Base-by-base conservation (phyloP, 805 yeast species). In the Wickerhamiella kazuoi region DNA sequence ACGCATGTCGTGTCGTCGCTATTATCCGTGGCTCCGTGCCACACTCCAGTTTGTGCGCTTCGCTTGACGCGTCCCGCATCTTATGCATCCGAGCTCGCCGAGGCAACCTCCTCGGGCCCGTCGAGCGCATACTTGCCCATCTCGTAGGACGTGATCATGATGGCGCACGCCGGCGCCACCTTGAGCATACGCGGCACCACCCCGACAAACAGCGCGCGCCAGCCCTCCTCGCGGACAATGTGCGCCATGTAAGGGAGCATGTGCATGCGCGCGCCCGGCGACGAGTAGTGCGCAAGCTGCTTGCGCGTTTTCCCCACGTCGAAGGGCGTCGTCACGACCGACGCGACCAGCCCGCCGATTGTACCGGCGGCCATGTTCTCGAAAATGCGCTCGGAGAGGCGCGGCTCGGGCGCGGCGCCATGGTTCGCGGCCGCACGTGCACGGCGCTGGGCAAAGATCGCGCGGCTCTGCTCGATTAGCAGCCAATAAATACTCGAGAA, bases 131-230 rank as follows among this genome's bases (percentile, higher is more conserved):
- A 71, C 57, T 90, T 90, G 21, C 93, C 79, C 34, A 86, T 64
- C 56, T 90, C 98, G 55, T 90, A 90, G 30, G 90, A 78, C 11
- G 96, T 82, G 34, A 90, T 84, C 98, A 90, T 90, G 30, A 90
- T 87, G 1, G 98, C 98, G 67, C 98, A 90, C 14, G 95, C 76
- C 9, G 98, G 97, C 0, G 96, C 94, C 21, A 90, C 79, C 54
- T 90, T 90, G 56, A 87, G 60, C 6, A 87, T 71, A 46, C 98
- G 68, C 0, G 97, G 97, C 2, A 72, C 64, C 30, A 84, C 60
- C 0, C 98, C 98, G 29, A 81, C 80, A 53, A 79, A 90, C n/a
- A 90, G 61, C 0, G 96, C 87, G 3, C 65, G 54, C n/a, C 72
- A 35, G 0, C 98, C 98, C 57, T 90, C 98, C 17, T 61, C 67